A percentile compares a stretch with the other conserved stretches of the same genome.
These are phyloP conservation scores for Mucor velutinosus DNA, from an alignment of 371 early-diverging fungal genomes.

Conservation along the genomic window DNA sequence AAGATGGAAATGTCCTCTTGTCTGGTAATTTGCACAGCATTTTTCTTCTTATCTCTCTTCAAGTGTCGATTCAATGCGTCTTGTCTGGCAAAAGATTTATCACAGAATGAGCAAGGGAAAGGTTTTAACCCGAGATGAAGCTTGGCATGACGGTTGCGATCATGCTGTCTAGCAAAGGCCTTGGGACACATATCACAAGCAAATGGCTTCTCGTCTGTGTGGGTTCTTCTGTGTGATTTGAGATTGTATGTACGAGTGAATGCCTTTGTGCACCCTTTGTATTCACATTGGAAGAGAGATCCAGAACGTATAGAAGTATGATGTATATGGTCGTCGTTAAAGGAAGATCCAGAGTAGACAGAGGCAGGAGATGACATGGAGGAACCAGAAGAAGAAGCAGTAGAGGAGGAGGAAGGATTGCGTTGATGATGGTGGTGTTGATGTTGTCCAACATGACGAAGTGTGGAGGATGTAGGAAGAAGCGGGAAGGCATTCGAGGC, in stretches of 20 bases:
- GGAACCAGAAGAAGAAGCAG: neutral
- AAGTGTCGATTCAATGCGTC: conserved; percentile 72
- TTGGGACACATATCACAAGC: conserved; percentile 60
- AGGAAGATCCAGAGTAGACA: neutral
- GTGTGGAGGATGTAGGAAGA: neutral
- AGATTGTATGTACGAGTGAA: conserved; percentile 83
- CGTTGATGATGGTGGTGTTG: neutral
- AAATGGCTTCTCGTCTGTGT: conserved; percentile 75
- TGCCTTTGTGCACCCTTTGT: conserved; percentile 67
- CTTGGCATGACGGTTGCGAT: conserved; percentile 79
- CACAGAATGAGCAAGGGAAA: conserved; percentile 61
- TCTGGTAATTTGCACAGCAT: neutral
- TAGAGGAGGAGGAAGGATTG: neutral
- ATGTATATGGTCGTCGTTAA: conserved; percentile 1
- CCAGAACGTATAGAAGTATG: neutral
- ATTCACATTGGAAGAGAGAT: conserved; percentile 19
- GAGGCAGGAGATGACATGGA: conserved; percentile 3
- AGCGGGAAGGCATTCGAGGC: neutral
- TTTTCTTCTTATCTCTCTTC: conserved; percentile 32
- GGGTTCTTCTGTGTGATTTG: conserved; percentile 77
- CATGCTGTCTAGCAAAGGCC: conserved; percentile 72
- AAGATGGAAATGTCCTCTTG: neutral
- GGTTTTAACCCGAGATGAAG: conserved; percentile 67
- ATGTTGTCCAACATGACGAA: neutral
- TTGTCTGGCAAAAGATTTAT: conserved; percentile 73